Evolutionary conservation across 1,284 basidiomycete species (phyloP), one percentile per base, ranked within the genome.

Genomic region (Nidula niveotomentosa): DNA sequence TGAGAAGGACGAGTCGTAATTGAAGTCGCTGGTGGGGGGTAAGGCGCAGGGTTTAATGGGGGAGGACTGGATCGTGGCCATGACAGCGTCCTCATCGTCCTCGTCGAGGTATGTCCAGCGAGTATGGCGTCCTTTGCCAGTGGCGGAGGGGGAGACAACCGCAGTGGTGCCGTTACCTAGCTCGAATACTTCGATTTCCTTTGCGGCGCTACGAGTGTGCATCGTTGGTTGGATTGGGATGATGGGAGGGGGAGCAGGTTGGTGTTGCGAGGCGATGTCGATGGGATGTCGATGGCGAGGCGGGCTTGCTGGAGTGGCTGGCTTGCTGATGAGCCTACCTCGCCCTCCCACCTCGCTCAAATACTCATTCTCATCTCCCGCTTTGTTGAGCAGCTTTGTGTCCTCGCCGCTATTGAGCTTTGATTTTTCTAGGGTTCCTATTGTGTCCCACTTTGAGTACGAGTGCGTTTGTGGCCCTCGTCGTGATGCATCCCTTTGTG

Each of bases 91-190:
- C 30, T 30, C 30, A 30, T 30, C 30, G 15, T 17, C 46, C 8
- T 48, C 46, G 48, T 56, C 49, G 6, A 56, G 56, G 45, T 62
- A 60, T 6, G 44, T 51, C 63, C 65, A 62, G 10, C 62, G 56
- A 6, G 37, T 61, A 46, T 63, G 62, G 15, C 56, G 56, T 10
- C 63, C 62, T 36, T 58, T 39, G 9, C 58, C 58, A 8, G 64
- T 65, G 12, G 53, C 56, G 6, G 62, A 63, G 35, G 60, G 60
- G 1, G 58, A 48, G 8, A 59, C 56, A 36, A 57, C n/a, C 9
- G 54, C 48, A 18, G 34, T 45, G 37, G 30, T 52, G 17, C 13
- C 37, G n/a, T 12, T 43, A 9, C 6, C 17, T 6, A 43, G 17
- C 36, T 18, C 39, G 30, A 34, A 33, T 15, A 18, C 13, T 10